These are phyloP conservation scores for Metschnikowia continentalis DNA, from an alignment of 805 yeast species.

Conservation along the genomic window DNA sequence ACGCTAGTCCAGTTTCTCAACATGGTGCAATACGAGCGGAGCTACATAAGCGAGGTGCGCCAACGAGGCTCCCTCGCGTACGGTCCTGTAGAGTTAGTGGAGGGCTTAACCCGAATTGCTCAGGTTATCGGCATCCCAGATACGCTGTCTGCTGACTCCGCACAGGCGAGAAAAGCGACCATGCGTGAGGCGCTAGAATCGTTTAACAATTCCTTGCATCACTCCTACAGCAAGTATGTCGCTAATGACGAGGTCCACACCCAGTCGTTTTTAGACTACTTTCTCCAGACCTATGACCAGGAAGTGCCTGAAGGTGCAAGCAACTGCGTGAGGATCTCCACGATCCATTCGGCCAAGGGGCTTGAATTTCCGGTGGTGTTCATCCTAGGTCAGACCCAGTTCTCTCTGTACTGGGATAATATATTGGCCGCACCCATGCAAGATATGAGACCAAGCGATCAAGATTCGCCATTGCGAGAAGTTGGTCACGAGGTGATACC, in stretches of 20 bases:
- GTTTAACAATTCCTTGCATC: slow-evolving; percentile 16
- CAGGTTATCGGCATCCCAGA: slow-evolving; percentile 7
- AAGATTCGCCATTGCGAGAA: not conserved
- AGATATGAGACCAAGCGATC: not conserved
- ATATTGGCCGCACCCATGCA: not conserved
- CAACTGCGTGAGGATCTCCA: slow-evolving; percentile 50
- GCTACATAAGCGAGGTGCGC: slow-evolving; percentile 6
- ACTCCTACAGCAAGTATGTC: slow-evolving; percentile 9
- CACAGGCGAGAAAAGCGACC: slow-evolving; percentile 5
- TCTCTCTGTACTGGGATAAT: slow-evolving; percentile 12
- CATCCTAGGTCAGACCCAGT: slow-evolving; percentile 22
- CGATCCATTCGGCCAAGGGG: slow-evolving; percentile 74
- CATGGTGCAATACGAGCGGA: slow-evolving; percentile 13
- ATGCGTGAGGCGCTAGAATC: slow-evolving; percentile 10
- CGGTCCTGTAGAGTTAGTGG: slow-evolving; percentile 11
- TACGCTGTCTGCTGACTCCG: slow-evolving; percentile 1
- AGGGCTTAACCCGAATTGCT: slow-evolving; percentile 13
- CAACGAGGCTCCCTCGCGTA: slow-evolving; percentile 6
- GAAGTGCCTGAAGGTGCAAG: slow-evolving; percentile 25
- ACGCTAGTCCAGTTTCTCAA: slow-evolving; percentile 11
- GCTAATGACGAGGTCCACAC: slow-evolving; percentile 5
- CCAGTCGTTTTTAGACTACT: slow-evolving; percentile 32
- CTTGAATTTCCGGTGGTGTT: slow-evolving; percentile 70
- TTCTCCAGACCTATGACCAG: slow-evolving; percentile 38
- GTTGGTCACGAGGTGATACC: not conserved